phyloP scores from a whole-genome alignment of 78 protist species.

The Planoprotostelium fungivorum region DNA sequence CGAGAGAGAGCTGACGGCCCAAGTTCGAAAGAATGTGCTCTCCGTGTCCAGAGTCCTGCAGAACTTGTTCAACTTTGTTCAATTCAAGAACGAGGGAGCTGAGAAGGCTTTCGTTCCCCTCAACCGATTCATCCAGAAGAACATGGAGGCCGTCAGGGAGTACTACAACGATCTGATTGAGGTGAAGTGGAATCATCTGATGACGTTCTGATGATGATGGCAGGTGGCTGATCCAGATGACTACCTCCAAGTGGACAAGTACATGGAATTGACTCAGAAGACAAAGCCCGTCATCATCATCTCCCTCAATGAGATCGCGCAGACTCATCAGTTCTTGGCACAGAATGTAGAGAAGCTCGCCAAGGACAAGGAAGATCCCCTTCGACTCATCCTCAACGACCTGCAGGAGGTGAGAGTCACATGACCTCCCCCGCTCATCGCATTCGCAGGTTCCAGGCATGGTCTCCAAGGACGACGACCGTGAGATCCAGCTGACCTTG shows the following conservation, averaged over 20 bases:
- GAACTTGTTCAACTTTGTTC: slow-evolving; percentile 62
- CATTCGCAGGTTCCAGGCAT: slow-evolving; percentile 33
- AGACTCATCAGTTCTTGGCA: slow-evolving; percentile 42
- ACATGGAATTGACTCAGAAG: slow-evolving; percentile 70
- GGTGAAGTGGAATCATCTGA: slow-evolving; percentile 1
- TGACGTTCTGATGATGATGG: neutral
- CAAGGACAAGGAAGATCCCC: slow-evolving; percentile 59
- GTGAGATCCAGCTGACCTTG: slow-evolving; percentile 58
- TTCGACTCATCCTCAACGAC: slow-evolving; percentile 66
- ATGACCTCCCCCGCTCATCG: no score
- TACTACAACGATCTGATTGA: slow-evolving; percentile 57
- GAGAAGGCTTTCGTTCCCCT: slow-evolving; percentile 58
- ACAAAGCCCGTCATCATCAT: slow-evolving; percentile 69
- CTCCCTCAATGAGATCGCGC: slow-evolving; percentile 42
- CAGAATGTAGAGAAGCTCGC: slow-evolving; percentile 58
- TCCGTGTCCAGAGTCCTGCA: slow-evolving; percentile 64
- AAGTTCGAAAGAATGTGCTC: slow-evolving; percentile 49
- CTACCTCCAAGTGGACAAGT: slow-evolving; percentile 66
- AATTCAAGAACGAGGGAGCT: slow-evolving; percentile 45
- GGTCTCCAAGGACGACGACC: slow-evolving; percentile 53
- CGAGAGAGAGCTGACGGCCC: slow-evolving; percentile 52
- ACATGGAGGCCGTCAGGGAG: slow-evolving; percentile 49
- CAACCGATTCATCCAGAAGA: slow-evolving; percentile 49
- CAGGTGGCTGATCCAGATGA: slow-evolving; percentile 65
- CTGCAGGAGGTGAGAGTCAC: slow-evolving; percentile 60